Evolutionary conservation across 768 basidiomycete genomes (phyloP), one percentile per base, ranked within the genome.

Genomic region (Dendrothele bispora): DNA sequence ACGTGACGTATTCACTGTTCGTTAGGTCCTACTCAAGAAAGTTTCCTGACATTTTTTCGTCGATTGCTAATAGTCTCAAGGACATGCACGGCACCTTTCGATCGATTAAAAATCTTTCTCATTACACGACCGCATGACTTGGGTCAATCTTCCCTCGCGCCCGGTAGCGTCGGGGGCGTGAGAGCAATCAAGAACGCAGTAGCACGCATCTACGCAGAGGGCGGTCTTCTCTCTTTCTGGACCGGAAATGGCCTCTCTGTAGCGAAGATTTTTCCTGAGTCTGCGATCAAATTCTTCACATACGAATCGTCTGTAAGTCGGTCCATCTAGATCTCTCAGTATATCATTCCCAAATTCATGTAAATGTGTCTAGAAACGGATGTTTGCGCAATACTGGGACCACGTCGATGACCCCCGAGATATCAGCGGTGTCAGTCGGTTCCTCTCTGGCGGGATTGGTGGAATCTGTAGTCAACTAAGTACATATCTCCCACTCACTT

Each of bases 171-270:
- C n/a, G 63, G 73, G 39, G 83, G 86, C 11, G 56, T 82, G 51
- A 82, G 75, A 52, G 77, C 86, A 24, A 83, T 99, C 18, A 72
- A 70, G 26, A 74, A 75, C 34, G 97, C 94, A 3, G 73, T 94
- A 25, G 70, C 73, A 26, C 82, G 86, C 40, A 91, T 99, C 58
- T 97, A 97, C 61, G 68, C 80, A 1, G 93, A 98, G 65, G 92
- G 92, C 26, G 94, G 94, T 6, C 68, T 97, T 14, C 74, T 85
- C 42, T 90, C 86, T 3, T 99, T 98, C 65, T 99, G 97, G 95
- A 93, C 94, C n/a, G 97, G 97, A 5, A 97, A 93, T 61, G 88
- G 86, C 28, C 74, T 99, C 45, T 98, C 95, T 39, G 88, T 98
- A 22, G 79, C 83, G 43, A 98, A 98, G 74, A 97, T 98, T 53